Conservation (phyloP, 1,139 yeast species). For the Blastobotrys apis region DNA sequence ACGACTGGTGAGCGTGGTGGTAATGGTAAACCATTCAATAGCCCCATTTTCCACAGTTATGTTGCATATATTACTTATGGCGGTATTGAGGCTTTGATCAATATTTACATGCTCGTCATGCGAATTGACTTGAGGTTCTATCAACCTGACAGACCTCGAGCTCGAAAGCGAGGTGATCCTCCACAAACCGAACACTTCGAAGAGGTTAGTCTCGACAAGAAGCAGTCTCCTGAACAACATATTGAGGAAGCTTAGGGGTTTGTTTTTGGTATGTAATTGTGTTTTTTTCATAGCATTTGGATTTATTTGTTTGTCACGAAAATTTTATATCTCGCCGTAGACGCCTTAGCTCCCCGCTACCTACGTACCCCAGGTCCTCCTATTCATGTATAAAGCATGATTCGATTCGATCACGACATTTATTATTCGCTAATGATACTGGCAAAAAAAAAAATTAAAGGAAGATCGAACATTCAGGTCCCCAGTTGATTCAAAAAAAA, state of each 20-base stretch:
- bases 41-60: conserved; percentile 48
- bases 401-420: too few relatives aligned
- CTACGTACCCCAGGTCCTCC: not conserved
- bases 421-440: too few relatives aligned
- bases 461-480: too few relatives aligned
- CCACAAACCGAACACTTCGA: not conserved
- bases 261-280: not conserved
- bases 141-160: conserved; percentile 52
- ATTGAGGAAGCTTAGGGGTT: not conserved
- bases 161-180: too few relatives aligned
- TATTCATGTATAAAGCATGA: too few relatives aligned
- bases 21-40: conserved; percentile 26
- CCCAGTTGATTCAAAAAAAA: too few relatives aligned
- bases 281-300: not conserved
- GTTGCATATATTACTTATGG: conserved; percentile 69
- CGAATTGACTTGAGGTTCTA: conserved; percentile 74
- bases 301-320: not conserved
- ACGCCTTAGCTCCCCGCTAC: not conserved
- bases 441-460: too few relatives aligned
- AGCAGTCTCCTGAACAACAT: not conserved
- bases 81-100: conserved; percentile 54
- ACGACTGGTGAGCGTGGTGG: conserved; percentile 32
- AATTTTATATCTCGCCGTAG: not conserved
- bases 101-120: conserved; percentile 52
- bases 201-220: not conserved